These are phyloP conservation scores for Thymus quinquecostatus DNA, from an alignment of 257 asterid species.

Conservation along the genomic window DNA sequence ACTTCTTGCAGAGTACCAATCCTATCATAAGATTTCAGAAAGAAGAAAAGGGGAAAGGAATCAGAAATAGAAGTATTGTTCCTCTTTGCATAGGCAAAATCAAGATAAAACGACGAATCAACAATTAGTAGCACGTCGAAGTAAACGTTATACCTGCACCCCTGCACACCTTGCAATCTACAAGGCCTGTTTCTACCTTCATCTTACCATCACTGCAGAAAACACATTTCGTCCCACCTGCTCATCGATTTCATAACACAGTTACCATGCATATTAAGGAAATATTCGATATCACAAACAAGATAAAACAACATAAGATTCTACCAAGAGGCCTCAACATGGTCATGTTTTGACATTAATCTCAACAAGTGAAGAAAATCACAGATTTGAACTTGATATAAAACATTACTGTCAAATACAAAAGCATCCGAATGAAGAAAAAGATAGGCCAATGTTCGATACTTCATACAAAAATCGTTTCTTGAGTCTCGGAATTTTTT, in stretches of 20 bases:
- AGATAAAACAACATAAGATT: neutral
- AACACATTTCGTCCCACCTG: conserved; percentile 96
- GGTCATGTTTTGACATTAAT: neutral
- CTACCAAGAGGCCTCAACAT: neutral
- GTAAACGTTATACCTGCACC: conserved; percentile 68
- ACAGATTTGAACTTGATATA: neutral
- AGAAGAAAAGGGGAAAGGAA: neutral
- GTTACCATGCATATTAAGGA: neutral
- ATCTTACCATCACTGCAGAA: conserved; percentile 89
- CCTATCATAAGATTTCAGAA: conserved; percentile 46
- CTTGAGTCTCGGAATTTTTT: too few relatives aligned
- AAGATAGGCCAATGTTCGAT: neutral
- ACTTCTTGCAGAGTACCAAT: conserved; percentile 86
- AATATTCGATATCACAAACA: neutral
- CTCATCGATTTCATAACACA: conserved; percentile 21
- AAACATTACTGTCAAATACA: neutral
- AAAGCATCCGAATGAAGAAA: neutral
- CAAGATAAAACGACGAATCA: neutral
- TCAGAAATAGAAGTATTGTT: neutral
- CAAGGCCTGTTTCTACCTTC: conserved; percentile 76
- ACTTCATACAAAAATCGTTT: neutral
- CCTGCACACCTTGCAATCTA: conserved; percentile 92
- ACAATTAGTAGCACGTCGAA: neutral
- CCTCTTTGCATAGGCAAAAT: neutral
- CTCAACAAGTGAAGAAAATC: neutral